A percentile compares a stretch with the other conserved stretches of the same genome.
These are phyloP conservation scores for Solanum lycopersicoides DNA, from an alignment of 257 asterid genomes.

Conservation along the genomic window DNA sequence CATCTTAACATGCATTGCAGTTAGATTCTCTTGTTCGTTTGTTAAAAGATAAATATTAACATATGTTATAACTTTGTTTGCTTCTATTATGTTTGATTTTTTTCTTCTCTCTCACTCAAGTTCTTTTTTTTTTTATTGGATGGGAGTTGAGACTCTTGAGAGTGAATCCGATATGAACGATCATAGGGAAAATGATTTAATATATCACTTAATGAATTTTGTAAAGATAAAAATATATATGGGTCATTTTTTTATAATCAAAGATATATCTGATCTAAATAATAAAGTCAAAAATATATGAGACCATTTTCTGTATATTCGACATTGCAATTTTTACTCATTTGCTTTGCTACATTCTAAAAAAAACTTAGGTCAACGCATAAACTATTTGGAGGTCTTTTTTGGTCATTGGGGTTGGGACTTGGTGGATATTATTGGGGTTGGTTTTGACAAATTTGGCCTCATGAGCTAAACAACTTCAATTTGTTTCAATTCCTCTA, in stretches of 20 bases:
- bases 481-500: neutral
- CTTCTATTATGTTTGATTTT: neutral
- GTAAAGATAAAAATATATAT: accelerated
- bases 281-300: too few relatives aligned
- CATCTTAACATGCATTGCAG: neutral
- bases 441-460: neutral
- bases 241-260: too few relatives aligned
- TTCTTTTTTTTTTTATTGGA: neutral
- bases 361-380: neutral
- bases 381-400: neutral
- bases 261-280: too few relatives aligned
- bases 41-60: neutral
- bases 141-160: neutral
- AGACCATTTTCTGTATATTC: neutral
- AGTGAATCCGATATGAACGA: too few relatives aligned
- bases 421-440: neutral
- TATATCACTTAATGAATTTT: neutral
- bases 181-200: too few relatives aligned
- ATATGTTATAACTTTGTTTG: too few relatives aligned
- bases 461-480: neutral
- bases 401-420: neutral
- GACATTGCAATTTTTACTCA: neutral
- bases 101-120: neutral
- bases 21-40: neutral
- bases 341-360: too few relatives aligned